Evolutionary conservation across 371 early-diverging fungal genomes (phyloP), one percentile per base, ranked within the genome.

Genomic region (Mucor sp.): DNA sequence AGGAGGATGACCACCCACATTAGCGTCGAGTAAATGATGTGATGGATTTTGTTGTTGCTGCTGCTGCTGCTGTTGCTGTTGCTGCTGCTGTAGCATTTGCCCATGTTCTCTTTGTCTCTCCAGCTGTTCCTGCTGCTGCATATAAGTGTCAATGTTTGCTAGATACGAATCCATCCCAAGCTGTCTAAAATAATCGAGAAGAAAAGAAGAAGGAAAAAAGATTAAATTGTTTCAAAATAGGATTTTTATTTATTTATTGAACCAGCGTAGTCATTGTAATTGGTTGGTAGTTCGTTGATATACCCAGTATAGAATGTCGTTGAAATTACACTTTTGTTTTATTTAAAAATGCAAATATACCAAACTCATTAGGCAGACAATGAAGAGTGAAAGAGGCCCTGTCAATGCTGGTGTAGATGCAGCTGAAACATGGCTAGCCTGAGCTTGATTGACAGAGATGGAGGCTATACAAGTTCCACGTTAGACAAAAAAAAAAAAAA

Each of bases 91-190:
- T 3, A 53, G 53, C 8, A 53, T 12, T 63, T 37, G 32, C 37
- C 55, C 37, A 50, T 39, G 50, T 12, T 58, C 21, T 41, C 19
- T 27, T 17, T 44, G 48, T 27, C 32, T 37, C n/a, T 70, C 50
- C 5, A 55, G 21, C 23, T 62, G 62, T 17, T 65, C 48, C 23
- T 62, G 63, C n/a, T 69, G 66, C 12, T 70, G 62, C 48, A 65
- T 60, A 37, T 65, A 70, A 17, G 62, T 60, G 23, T 65, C 70
- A 12, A 70, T 70, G 25, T 65, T 70, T 1, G 70, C 32, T 23
- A 70, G 28, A 61, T 70, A 70, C 1, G 70, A 70, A 14, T 70
- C 62, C 70, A 65, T 70, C 33, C 28, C 30, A 47, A 57, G 28
- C 43, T 15, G 21, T 47, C 9, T 17, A 62, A 48, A 23, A 14